A percentile compares a stretch with the other conserved stretches of the same genome.
Evolutionary conservation across 345 rosid genomes (phyloP).

Genomic region (Linum tenue): DNA sequence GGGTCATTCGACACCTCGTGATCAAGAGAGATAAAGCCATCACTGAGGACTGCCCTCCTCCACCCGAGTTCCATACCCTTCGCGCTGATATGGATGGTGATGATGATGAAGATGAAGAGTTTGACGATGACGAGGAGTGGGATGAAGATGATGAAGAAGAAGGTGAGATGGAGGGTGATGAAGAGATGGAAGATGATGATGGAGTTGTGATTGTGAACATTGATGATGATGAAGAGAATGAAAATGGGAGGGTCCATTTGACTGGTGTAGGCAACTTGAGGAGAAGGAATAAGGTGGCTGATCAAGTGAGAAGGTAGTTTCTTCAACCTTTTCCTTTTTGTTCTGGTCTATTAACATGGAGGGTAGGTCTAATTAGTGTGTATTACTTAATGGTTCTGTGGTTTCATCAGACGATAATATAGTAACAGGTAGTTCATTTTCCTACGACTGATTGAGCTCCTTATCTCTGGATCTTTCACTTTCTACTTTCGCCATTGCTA

Average conservation of each 20-base stretch:
- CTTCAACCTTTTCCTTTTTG: not conserved
- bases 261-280: not conserved
- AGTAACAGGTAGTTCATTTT: not conserved
- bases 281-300: slow-evolving; percentile 2
- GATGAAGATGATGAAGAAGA: slow-evolving; percentile 22
- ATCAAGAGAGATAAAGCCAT: slow-evolving; percentile 73
- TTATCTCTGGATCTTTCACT: too few relatives aligned
- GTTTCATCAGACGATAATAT: not conserved
- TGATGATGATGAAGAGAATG: slow-evolving; percentile 17
- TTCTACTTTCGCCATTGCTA: too few relatives aligned
- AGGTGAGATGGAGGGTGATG: slow-evolving; percentile 19
- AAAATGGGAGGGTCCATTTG: slow-evolving; percentile 10
- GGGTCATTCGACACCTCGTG: slow-evolving; percentile 83
- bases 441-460: not conserved
- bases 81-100: slow-evolving; percentile 35
- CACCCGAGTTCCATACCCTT: slow-evolving; percentile 66
- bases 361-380: not conserved
- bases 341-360: not conserved
- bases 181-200: slow-evolving; percentile 19
- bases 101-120: slow-evolving; percentile 38
- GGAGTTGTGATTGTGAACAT: slow-evolving; percentile 18
- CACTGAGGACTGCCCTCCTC: slow-evolving; percentile 73
- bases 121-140: slow-evolving; percentile 15
- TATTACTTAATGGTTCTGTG: not conserved
- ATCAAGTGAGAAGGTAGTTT: not conserved